Evolutionary conservation across 2,329 filamentous ascomycete species (phyloP), one percentile per base, ranked within the genome.

Genomic region (Diaporthe sp.): DNA sequence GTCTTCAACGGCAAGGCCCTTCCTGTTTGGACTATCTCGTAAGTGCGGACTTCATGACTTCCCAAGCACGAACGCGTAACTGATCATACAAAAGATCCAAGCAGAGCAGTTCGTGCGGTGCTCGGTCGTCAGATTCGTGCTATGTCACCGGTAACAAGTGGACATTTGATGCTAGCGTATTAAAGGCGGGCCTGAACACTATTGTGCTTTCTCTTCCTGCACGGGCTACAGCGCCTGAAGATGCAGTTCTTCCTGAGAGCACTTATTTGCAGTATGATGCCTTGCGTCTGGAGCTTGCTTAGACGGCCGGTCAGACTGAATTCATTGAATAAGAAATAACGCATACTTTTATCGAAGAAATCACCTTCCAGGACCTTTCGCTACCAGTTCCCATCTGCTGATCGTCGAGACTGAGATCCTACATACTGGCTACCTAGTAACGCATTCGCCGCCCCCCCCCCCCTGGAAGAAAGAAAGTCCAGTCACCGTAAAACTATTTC

Each of bases 21-120:
- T 58, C 83, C 87, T 78, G 85, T 88, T 1, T 91, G 89, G 89
- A 79, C 89, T 4, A 91, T 92, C 72, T 89, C 89, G 85, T 89
- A 82, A 82, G 83, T 83, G 62, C 10, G n/a, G 37, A 13, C 22
- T 3, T 10, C 13, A 25, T 34, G 31, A 17, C 42, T 22, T 10
- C 6, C 6, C 44, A 37, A 51, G 6, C 4, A 1, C 4, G 62
- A 68, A 12, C 12, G 19, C 12, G 22, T n/a, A 19, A 39, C 62
- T 68, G 8, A 68, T 4, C 2, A 13, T 12, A 25, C 0, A 17
- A 68, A n/a, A 68, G 62, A 37, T 68, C 62, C 22, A 68, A 68
- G 46, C 62, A 68, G 28, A 68, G 62, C 31, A 68, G 62, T 19
- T 68, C 62, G 22, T 68, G 62, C 34, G 62, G 62, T 28, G 62